These are phyloP conservation scores for Chrysanthemum seticuspe DNA, from an alignment of 129 eudicot genomes.

Conservation along the genomic window DNA sequence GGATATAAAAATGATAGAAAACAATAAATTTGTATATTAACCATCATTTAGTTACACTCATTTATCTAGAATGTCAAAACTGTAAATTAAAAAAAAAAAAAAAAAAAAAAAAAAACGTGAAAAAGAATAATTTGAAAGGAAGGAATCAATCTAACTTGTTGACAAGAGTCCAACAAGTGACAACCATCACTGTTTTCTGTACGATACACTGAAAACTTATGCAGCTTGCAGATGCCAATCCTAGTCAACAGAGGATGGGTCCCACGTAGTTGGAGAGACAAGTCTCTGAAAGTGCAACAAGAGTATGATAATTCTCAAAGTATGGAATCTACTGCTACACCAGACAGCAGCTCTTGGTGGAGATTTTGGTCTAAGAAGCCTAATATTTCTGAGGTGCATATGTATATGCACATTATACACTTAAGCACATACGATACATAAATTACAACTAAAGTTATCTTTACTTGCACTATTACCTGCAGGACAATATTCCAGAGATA, in stretches of 20 bases:
- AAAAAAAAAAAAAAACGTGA: neutral
- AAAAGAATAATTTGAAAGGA: neutral
- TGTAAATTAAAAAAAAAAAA: too few relatives aligned
- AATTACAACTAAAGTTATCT: neutral
- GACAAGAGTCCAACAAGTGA: neutral
- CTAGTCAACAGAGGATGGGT: constrained; percentile 98
- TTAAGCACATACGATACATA: neutral
- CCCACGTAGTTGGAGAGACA: constrained; percentile 91
- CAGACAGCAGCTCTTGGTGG: constrained; percentile 60
- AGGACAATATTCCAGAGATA: constrained; percentile 43
- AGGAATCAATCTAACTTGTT: neutral
- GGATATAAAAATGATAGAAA: too few relatives aligned
- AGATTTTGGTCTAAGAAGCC: constrained; percentile 63
- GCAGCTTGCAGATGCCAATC: constrained; percentile 74
- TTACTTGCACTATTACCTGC: constrained; percentile 17
- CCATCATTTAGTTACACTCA: neutral
- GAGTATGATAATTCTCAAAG: constrained; percentile 33
- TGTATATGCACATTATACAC: neutral
- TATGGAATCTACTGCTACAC: constrained; percentile 36
- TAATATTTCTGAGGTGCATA: constrained; percentile 20
- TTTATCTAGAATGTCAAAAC: neutral
- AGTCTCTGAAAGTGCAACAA: constrained; percentile 35
- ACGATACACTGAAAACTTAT: constrained; percentile 19
- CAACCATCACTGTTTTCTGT: neutral
- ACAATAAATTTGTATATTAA: too few relatives aligned